Conservation (phyloP, 495 filamentous ascomycete species). For the Aspergillus cavernicola region DNA sequence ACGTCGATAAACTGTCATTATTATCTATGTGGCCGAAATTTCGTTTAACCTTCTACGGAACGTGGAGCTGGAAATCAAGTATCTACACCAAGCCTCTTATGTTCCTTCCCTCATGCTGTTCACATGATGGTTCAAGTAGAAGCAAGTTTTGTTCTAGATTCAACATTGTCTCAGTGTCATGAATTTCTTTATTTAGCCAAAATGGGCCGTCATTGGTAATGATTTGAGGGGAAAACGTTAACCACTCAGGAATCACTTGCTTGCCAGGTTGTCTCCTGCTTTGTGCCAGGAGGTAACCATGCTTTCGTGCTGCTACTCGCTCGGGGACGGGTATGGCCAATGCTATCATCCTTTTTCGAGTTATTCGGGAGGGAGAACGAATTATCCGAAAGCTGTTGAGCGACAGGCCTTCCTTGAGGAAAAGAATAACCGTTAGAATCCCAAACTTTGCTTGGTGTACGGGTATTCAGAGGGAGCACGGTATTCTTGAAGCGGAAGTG, state of each 20-base stretch:
- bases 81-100: too few species aligned
- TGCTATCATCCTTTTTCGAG: constrained; percentile 61
- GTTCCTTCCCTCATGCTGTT: too few species aligned
- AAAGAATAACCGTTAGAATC: constrained; percentile 43
- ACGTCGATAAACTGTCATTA: too few species aligned
- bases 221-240: background rate
- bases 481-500: constrained; percentile 56
- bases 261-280: constrained; percentile 78
- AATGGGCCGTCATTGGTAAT: background rate
- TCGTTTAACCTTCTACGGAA: too few species aligned
- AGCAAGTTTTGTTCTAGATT: too few species aligned
- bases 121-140: too few species aligned
- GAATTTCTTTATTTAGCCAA: too few species aligned
- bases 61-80: too few species aligned
- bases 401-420: constrained; percentile 25
- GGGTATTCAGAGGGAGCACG: constrained; percentile 64
- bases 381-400: constrained; percentile 23
- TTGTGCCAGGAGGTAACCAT: constrained; percentile 72
- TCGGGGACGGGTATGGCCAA: constrained; percentile 47
- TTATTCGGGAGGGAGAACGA: constrained; percentile 33
- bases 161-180: too few species aligned
- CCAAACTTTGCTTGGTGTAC: constrained; percentile 32
- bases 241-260: constrained; percentile 40
- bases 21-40: too few species aligned
- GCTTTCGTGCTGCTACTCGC: constrained; percentile 52